Evolutionary conservation across 768 basidiomycete species (phyloP), one percentile per base, ranked within the genome.

Genomic region (Auricularia sp.): DNA sequence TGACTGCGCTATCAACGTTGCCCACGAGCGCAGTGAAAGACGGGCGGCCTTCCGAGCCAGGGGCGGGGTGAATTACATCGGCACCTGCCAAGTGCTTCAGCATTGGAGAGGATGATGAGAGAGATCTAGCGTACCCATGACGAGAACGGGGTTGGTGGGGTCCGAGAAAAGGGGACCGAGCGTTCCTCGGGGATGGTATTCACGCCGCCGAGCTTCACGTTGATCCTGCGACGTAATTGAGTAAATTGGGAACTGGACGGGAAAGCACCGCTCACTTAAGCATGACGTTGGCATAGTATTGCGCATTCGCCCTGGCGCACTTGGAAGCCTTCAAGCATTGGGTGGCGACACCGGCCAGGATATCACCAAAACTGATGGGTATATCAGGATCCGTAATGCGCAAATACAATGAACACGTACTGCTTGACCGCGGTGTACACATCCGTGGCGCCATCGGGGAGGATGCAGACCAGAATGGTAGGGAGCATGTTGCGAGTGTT

Each of bases 171-270:
- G 0, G 82, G 77, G 1, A 88, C 86, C 0, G 86, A 86, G 12
- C 80, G 76, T 0, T 87, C 80, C 61, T 90, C 87, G 0, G 90
- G 90, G 36, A 93, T 79, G 1, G 84, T 83, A 71, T 93, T 93
- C 71, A 91, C 87, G 1, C 91, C 91, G 14, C 90, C 91, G 0
- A 92, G 78, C 72, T 93, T 92, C 21, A 90, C 90, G 66, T 92
- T 92, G 68, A 92, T 80, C 72, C 90, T 92, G 66, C 29, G 23
- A 29, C 33, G 23, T 29, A 3, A 18, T 43, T 62, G 64, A 65
- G 33, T 23, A 64, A 66, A 39, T 61, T 36, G 29, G 2, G 2
- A 29, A 29, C 29, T 29, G 29, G 29, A 29, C 29, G 29, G 29
- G 29, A 29, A 29, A 29, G 29, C 29, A 29, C 29, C 29, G 29